Percentiles rank a stretch among this genome's conserved stretches.
phyloP scores from a whole-genome alignment of 2,329 filamentous ascomycete genomes.

The Chaetomium sp. region DNA sequence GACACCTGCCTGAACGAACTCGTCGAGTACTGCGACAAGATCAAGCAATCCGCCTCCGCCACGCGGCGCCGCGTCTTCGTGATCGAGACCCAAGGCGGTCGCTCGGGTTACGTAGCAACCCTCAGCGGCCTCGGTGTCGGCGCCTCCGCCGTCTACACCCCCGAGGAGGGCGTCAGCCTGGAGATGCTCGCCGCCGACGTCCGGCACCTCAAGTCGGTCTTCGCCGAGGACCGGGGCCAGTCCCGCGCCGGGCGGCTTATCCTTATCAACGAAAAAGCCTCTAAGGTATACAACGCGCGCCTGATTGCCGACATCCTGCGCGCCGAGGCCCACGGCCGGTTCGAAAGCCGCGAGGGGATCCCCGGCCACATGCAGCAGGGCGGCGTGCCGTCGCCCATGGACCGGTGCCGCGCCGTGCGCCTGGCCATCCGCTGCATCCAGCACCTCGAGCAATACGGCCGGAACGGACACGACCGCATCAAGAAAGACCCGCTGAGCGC shows the following conservation, averaged over 20 bases:
- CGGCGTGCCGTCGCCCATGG: constrained; percentile 89
- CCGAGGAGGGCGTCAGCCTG: constrained; percentile 89
- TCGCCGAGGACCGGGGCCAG: constrained; percentile 77
- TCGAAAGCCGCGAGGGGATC: constrained; percentile 86
- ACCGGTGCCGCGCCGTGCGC: constrained; percentile 83
- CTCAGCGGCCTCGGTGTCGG: constrained; percentile 87
- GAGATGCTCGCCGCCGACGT: constrained; percentile 92
- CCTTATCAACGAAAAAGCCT: constrained; percentile 93
- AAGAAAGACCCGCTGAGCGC: constrained; percentile 66
- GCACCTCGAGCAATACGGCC: constrained; percentile 74
- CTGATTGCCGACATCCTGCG: constrained; percentile 94
- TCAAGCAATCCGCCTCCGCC: constrained; percentile 92
- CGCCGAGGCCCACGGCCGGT: constrained; percentile 84
- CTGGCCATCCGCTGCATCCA: constrained; percentile 92
- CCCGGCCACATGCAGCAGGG: constrained; percentile 94
- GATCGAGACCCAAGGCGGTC: constrained; percentile 93
- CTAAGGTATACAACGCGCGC: constrained; percentile 82
- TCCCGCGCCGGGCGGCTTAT: constrained; percentile 88
- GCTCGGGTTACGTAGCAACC: constrained; percentile 88
- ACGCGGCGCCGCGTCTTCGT: constrained; percentile 92
- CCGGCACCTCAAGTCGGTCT: constrained; percentile 77
- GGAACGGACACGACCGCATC: constrained; percentile 59
- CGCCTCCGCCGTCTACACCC: constrained; percentile 89
- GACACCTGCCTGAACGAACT: constrained; percentile 96
- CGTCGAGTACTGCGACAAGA: constrained; percentile 92